Percentiles rank a stretch among this genome's conserved stretches.
Conservation (phyloP, 2,329 filamentous ascomycete genomes). For the Xylaria sp. region DNA sequence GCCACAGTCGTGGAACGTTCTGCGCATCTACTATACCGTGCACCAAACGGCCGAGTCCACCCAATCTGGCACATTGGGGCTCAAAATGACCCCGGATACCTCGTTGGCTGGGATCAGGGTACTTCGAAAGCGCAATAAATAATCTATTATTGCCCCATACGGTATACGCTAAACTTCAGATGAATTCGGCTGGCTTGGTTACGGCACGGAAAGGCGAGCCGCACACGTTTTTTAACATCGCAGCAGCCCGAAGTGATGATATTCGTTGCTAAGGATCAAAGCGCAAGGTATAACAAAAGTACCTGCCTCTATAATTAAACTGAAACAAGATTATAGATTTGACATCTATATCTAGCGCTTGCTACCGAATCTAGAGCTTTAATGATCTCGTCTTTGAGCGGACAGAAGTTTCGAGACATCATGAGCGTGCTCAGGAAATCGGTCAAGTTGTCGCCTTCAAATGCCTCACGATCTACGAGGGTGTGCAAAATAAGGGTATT, state of each 20-base stretch:
- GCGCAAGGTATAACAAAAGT: conserved; percentile 7
- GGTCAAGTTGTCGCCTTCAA: conserved; percentile 5
- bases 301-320: background rate
- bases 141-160: conserved; percentile 5
- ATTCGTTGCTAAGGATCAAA: background rate
- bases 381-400: background rate
- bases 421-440: conserved; percentile 7
- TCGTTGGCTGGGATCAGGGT: conserved; percentile 26
- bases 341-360: background rate
- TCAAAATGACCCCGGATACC: conserved; percentile 26
- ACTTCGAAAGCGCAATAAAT: conserved; percentile 11
- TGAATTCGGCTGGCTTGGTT: conserved; percentile 14
- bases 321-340: conserved; percentile 6
- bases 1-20: background rate
- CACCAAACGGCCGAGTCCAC: conserved; percentile 18
- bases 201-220: conserved; percentile 11
- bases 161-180: conserved; percentile 20
- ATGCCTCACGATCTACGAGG: conserved; percentile 6
- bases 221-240: background rate
- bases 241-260: background rate
- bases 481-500: conserved; percentile 12
- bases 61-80: conserved; percentile 30
- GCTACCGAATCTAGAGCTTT: conserved; percentile 8
- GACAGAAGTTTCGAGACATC: background rate
- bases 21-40: conserved; percentile 21